Percentiles rank a stretch among this genome's conserved stretches.
Conservation (phyloP, 495 filamentous ascomycete genomes). For the Massariosphaeria phaeospora region DNA sequence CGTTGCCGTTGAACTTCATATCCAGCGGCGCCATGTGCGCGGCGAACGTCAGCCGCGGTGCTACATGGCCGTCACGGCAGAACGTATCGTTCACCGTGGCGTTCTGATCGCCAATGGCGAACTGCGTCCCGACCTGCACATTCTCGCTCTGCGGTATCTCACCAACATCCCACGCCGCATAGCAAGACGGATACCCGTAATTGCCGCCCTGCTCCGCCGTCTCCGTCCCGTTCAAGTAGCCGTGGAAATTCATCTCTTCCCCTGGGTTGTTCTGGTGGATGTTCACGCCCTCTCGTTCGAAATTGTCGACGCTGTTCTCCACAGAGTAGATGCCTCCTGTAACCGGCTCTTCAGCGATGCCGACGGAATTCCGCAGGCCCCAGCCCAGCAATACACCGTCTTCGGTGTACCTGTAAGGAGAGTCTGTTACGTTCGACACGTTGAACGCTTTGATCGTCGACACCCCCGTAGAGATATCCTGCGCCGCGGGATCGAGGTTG, state of each 20-base stretch:
- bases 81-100: constrained; percentile 37
- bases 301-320: constrained; percentile 66
- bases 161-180: constrained; percentile 55
- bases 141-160: constrained; percentile 47
- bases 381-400: constrained; percentile 61
- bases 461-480: constrained; percentile 48
- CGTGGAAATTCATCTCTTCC: constrained; percentile 70
- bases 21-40: constrained; percentile 43
- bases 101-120: constrained; percentile 42
- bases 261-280: constrained; percentile 67
- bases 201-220: constrained; percentile 46
- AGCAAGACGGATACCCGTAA: constrained; percentile 68
- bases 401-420: constrained; percentile 43
- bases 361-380: constrained; percentile 69
- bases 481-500: constrained; percentile 55
- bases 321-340: constrained; percentile 55
- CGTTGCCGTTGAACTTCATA: constrained; percentile 40
- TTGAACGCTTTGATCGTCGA: constrained; percentile 64
- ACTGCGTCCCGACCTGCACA: constrained; percentile 49
- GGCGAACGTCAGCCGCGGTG: constrained; percentile 38
- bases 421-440: constrained; percentile 44
- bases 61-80: constrained; percentile 30
- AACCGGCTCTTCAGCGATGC: constrained; percentile 55
- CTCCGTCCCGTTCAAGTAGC: constrained; percentile 49
- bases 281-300: constrained; percentile 53